Evolutionary conservation across 1,284 basidiomycete genomes (phyloP).

Genomic region (Heterobasidion annosum): DNA sequence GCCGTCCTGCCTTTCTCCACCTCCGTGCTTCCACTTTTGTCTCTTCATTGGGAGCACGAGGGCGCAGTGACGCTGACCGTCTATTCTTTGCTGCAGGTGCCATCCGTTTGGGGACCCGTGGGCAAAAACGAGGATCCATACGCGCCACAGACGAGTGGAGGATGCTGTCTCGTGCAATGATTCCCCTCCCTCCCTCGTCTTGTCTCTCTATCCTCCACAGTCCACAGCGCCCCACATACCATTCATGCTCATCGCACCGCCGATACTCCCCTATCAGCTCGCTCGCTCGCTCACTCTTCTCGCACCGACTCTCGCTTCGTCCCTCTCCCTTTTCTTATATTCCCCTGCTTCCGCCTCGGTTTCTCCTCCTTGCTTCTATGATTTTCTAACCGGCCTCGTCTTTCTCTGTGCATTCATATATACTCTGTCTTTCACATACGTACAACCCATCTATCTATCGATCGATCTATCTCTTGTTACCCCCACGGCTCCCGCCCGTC

Average conservation of each 20-base stretch:
- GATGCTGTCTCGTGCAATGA: constrained; percentile 11
- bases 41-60: not conserved
- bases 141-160: constrained; percentile 36
- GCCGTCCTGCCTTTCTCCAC: too few relatives aligned
- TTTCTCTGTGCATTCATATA: too few relatives aligned
- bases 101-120: constrained; percentile 88
- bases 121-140: constrained; percentile 79
- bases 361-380: too few relatives aligned
- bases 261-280: not conserved
- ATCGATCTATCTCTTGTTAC: not conserved
- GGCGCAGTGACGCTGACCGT: constrained; percentile 1
- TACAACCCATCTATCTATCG: not conserved
- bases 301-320: not conserved
- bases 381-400: too few relatives aligned
- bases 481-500: not conserved
- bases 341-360: not conserved
- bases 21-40: not conserved
- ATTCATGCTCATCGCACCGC: not conserved
- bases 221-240: not conserved
- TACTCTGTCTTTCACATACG: too few relatives aligned
- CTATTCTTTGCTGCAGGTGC: constrained; percentile 43
- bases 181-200: not conserved
- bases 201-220: not conserved
- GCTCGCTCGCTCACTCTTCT: not conserved
- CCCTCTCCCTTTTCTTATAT: not conserved